Conservation (phyloP, 176 grass and related monocot genomes). For the Urochloa ruziziensis region DNA sequence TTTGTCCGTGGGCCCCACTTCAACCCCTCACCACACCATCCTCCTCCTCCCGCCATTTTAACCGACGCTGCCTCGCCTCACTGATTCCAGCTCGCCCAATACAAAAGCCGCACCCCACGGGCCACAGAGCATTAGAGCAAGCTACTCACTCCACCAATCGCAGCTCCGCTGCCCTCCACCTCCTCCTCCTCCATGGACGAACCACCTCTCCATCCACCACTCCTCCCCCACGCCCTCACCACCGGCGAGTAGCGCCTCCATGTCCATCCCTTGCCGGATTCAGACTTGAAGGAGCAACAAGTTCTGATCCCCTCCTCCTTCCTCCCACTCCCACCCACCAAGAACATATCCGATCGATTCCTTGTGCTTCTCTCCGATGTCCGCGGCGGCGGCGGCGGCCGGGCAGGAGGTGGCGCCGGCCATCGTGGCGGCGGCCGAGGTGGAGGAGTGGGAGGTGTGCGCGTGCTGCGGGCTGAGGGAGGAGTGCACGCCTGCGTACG, state of each 20-base stretch:
- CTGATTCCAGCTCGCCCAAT: neutral
- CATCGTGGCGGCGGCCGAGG: conserved; percentile 32
- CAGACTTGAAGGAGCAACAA: neutral
- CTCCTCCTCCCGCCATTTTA: conserved; percentile 63
- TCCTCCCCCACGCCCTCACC: conserved; percentile 25
- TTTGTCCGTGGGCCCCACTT: conserved; percentile 39
- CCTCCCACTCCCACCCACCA: too few species aligned
- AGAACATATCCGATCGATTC: neutral
- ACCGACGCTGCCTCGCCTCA: conserved; percentile 19
- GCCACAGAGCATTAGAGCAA: conserved; percentile 2
- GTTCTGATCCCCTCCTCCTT: too few species aligned
- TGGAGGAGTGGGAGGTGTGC: conserved; percentile 66
- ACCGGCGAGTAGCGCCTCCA: conserved; percentile 30
- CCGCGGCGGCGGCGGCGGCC: conserved; percentile 9
- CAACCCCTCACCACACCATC: neutral
- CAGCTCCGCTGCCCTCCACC: neutral
- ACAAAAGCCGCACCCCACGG: conserved; percentile 40
- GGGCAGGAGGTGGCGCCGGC: conserved; percentile 33
- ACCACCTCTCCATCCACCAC: conserved; percentile 25
- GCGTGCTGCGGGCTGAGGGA: conserved; percentile 80
- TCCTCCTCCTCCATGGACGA: conserved; percentile 41
- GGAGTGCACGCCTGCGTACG: conserved; percentile 84
- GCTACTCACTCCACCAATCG: conserved; percentile 39
- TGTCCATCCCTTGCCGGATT: neutral
- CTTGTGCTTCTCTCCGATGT: conserved; percentile 13